These are phyloP conservation scores for Cunninghamia lanceolata DNA, from an alignment of 75 land plant genomes.

Conservation along the genomic window DNA sequence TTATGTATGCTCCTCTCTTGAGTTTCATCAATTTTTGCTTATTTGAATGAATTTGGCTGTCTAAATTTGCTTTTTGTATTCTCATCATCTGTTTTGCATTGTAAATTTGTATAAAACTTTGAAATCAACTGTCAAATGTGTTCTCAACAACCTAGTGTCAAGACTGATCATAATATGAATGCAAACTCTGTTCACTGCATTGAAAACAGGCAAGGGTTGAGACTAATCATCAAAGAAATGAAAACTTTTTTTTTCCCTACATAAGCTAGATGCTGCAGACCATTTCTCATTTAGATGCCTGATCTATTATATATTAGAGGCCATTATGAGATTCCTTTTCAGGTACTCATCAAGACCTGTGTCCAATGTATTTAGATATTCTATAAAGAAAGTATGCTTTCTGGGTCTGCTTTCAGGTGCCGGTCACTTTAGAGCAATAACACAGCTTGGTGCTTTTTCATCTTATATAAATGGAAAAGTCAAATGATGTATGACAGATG, in stretches of 20 bases:
- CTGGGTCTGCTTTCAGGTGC: not conserved
- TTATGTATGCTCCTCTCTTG: not conserved
- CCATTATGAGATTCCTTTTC: not conserved
- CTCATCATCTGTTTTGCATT: too few relatives aligned
- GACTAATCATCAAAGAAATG: not conserved
- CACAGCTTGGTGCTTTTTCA: not conserved
- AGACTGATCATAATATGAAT: not conserved
- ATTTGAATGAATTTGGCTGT: not conserved
- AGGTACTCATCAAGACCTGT: too few relatives aligned
- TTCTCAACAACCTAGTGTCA: not conserved
- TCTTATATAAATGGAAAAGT: not conserved
- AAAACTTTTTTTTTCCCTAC: not conserved
- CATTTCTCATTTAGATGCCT: not conserved
- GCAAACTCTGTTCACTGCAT: not conserved
- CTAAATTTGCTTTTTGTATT: not conserved
- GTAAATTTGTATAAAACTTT: too few relatives aligned
- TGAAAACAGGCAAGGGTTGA: not conserved
- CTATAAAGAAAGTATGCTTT: not conserved
- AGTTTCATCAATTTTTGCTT: not conserved
- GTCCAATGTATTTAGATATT: not conserved
- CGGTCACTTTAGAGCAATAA: not conserved
- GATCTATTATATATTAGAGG: not conserved
- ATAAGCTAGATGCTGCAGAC: not conserved
- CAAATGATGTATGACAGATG: not conserved
- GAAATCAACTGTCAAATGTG: not conserved